Evolutionary conservation across 768 basidiomycete species (phyloP), one percentile per base, ranked within the genome.

Genomic region (Pisolithus sp.): DNA sequence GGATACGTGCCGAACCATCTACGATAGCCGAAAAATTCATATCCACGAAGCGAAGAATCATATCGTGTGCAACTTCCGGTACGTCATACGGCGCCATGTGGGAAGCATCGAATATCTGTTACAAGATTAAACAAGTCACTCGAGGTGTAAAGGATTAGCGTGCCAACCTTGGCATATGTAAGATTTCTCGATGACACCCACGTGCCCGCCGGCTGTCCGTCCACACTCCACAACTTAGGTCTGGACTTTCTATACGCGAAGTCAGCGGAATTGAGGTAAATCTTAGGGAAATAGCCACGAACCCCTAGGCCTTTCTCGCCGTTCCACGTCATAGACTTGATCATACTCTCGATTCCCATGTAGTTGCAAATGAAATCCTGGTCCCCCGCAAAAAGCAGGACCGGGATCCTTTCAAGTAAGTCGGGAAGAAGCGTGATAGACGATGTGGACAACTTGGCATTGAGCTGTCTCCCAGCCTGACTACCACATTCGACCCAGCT

Each of bases 361-460:
- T 96, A 87, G 67, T 98, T 98, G 73, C 96, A 98, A 55, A 99
- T 96, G 40, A 93, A 72, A 66, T 98, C 96, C 67, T 97, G 89
- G 65, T 96, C 93, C 6, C 96, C 96, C 0, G 83, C 92, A 59
- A 96, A 99, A 43, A 99, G 75, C 57, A 99, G 64, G n/a, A 97
- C 78, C 1, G 86, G 85, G 18, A 98, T 85, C 55, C 77, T 77
- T 56, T 85, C 82, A 28, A 97, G 75, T 3, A 99, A 74, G 6
- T 73, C 71, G 0, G 96, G 95, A 1, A 99, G 65, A 41, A 96
- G 72, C 0, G 77, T 78, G 53, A 94, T 79, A 0, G 89, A 76
- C 1, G 95, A 86, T 15, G 82, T 74, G 3, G 85, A 81, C 8
- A 71, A 64, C 21, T 61, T 64, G 50, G 80, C 73, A 34, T 71